phyloP scores from a whole-genome alignment of 306 rosid species.

The Quercus suber region DNA sequence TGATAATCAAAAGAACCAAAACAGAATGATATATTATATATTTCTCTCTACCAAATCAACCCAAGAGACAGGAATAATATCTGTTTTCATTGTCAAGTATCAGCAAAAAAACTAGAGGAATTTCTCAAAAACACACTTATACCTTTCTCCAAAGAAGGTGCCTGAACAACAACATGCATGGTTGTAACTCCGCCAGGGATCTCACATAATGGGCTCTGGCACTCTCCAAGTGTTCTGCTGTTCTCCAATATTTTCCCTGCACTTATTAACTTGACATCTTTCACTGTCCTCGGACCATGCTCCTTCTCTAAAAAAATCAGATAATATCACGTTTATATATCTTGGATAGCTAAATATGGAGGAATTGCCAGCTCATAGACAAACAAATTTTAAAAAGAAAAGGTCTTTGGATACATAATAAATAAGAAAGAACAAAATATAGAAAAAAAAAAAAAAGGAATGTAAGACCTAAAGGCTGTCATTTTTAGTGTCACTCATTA shows the following conservation, averaged over 20 bases:
- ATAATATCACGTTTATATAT: background rate
- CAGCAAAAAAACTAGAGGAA: background rate
- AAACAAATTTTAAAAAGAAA: background rate
- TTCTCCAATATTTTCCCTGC: slow-evolving; percentile 84
- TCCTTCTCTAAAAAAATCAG: slow-evolving; percentile 61
- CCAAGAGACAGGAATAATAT: background rate
- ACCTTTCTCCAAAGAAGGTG: slow-evolving; percentile 75
- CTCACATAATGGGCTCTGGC: slow-evolving; percentile 76
- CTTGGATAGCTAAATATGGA: background rate
- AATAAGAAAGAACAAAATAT: background rate
- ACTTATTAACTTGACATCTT: slow-evolving; percentile 89
- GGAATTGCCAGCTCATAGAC: background rate
- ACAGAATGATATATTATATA: background rate
- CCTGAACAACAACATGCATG: slow-evolving; percentile 87
- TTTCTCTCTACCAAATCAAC: background rate
- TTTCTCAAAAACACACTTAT: slow-evolving; percentile 1
- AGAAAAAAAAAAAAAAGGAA: slow-evolving; percentile 8
- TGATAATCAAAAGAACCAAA: slow-evolving; percentile 2
- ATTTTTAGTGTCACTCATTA: background rate
- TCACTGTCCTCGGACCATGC: slow-evolving; percentile 79
- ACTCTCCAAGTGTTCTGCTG: slow-evolving; percentile 79
- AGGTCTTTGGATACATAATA: background rate
- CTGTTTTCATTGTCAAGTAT: background rate
- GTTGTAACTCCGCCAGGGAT: slow-evolving; percentile 84
- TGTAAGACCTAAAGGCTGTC: background rate